Percentiles rank a stretch among this genome's conserved stretches.
Evolutionary conservation across 345 rosid species (phyloP).

Genomic region (Eucalyptus polybractea): DNA sequence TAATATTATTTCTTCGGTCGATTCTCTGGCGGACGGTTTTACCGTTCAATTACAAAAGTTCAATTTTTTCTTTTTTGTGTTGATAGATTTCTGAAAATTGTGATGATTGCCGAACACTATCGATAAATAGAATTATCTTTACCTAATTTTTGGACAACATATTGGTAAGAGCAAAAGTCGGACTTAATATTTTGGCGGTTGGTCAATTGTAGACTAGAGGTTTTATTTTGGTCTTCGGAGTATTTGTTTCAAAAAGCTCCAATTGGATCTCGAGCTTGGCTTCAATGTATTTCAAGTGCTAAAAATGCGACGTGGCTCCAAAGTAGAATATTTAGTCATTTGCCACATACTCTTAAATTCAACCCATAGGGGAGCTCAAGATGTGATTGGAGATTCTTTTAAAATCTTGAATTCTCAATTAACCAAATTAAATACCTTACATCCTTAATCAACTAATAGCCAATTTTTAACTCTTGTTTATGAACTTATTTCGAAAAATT

Average conservation of each 20-base stretch:
- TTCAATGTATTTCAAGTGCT: not conserved
- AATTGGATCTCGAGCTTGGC: not conserved
- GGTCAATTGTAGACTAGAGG: not conserved
- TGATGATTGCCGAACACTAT: not conserved
- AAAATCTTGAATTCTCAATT: not conserved
- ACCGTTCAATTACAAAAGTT: not conserved
- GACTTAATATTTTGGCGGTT: not conserved
- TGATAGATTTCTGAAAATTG: not conserved
- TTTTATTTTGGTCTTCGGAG: not conserved
- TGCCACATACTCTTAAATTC: not conserved
- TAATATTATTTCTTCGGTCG: not conserved
- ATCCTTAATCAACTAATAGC: not conserved
- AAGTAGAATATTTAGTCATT: not conserved
- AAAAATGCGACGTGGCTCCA: not conserved
- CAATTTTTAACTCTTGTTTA: not conserved
- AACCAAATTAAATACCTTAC: not conserved
- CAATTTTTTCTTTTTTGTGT: not conserved
- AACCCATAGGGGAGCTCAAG: not conserved
- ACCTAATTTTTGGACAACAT: not conserved
- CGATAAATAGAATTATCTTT: not conserved
- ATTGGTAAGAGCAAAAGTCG: not conserved
- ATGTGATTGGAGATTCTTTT: not conserved
- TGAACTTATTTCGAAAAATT: not conserved
- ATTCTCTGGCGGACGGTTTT: not conserved
- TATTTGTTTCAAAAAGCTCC: not conserved